A percentile compares a stretch with the other conserved stretches of the same genome.
phyloP scores from a whole-genome alignment of 225 moss, liverwort and hornwort species.

The Polytrichum formosum region DNA sequence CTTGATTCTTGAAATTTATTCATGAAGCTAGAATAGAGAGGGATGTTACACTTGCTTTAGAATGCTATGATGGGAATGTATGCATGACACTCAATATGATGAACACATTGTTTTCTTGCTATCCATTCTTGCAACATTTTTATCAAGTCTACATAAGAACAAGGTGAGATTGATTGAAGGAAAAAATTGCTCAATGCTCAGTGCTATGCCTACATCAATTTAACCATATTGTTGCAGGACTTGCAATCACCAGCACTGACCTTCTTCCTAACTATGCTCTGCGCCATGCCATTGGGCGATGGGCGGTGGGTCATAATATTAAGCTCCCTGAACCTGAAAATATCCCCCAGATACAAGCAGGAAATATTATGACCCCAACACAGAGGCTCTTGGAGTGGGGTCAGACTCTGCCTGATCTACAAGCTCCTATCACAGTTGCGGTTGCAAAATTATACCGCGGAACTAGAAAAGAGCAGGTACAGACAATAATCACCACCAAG shows the following conservation, averaged over 20 bases:
- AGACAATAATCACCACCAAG: background rate
- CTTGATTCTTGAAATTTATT: no score
- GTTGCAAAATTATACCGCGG: slow-evolving; percentile 33
- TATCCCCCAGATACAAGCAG: slow-evolving; percentile 20
- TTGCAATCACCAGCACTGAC: slow-evolving; percentile 47
- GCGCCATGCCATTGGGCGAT: slow-evolving; percentile 60
- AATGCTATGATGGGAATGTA: no score
- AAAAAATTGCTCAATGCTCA: no score
- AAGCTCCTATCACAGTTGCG: slow-evolving; percentile 29
- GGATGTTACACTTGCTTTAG: no score
- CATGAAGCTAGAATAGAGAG: no score
- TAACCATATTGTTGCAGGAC: slow-evolving; percentile 36
- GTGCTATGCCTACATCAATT: slow-evolving; percentile 15
- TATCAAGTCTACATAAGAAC: no score
- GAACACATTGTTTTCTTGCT: no score
- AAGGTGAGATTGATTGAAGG: no score
- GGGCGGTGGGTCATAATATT: slow-evolving; percentile 49
- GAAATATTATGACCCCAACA: slow-evolving; percentile 22
- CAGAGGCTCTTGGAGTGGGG: slow-evolving; percentile 50
- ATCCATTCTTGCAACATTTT: no score
- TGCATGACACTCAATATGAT: no score
- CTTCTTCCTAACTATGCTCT: slow-evolving; percentile 61
- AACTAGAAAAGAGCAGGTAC: slow-evolving; percentile 45
- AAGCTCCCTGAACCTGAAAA: slow-evolving; percentile 31
- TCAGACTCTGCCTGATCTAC: slow-evolving; percentile 26